Evolutionary conservation across 495 filamentous ascomycete species (phyloP), one percentile per base, ranked within the genome.

Genomic region (Neurospora sp.): DNA sequence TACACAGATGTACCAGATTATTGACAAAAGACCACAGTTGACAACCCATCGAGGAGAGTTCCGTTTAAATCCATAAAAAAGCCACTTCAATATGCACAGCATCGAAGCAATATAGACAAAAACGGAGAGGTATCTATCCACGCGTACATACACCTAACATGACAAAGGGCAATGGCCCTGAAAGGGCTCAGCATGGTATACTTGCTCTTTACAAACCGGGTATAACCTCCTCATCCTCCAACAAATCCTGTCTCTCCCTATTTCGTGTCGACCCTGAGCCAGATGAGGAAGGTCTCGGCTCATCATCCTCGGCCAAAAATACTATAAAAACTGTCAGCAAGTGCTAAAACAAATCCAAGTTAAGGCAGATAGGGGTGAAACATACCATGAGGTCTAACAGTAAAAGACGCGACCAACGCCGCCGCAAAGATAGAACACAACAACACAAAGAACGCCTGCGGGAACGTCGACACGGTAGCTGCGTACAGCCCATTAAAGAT

Each of bases 401-500:
- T 88, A 81, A 90, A 91, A 79, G 89, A 91, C 70, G 87, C 84
- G 4, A 89, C 23, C 54, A 93, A 85, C 2, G 89, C 89, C 11
- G 90, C n/a, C 0, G 84, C 89, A 80, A 96, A 97, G 0, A 90
- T 85, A 27, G 81, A 81, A 12, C 86, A 82, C 70, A 98, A 80
- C 72, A 91, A 87, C 39, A 97, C 87, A 80, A 97, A 97, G 5
- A 97, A 91, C 0, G 93, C 88, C 80, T 94, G 92, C 4, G 92
- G 89, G 73, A 90, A 93, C 6, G 87, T 90, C 16, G 86, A 88
- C 6, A 97, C 92, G 0, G 96, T 99, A 23, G 84, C 79, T 23
- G 91, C 92, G 79, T 97, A 99, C 20, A 98, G 88, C 27, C 92
- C 85, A 78, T 94, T 96, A 80, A 97, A 96, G 10, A 96, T 77